Evolutionary conservation across 2,329 filamentous ascomycete genomes (phyloP).

Genomic region (Beauveria medogensis): DNA sequence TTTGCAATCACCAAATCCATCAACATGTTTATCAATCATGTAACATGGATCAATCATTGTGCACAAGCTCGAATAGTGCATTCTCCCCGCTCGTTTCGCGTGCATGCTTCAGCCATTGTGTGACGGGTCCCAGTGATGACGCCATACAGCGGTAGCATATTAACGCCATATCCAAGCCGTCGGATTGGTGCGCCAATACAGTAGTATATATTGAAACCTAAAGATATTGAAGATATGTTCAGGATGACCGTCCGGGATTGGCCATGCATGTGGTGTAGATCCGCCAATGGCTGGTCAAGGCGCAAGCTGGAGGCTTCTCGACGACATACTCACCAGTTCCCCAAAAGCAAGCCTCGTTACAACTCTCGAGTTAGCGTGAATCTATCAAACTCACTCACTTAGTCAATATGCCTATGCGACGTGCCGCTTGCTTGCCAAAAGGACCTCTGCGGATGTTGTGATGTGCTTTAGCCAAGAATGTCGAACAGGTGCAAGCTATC

Average conservation of each 20-base stretch:
- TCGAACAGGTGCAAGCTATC: neutral
- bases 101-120: slow-evolving; percentile 13
- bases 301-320: neutral
- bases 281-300: neutral
- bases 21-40: neutral
- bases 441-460: neutral
- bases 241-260: neutral
- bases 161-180: neutral
- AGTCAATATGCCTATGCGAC: neutral
- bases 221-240: neutral
- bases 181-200: neutral
- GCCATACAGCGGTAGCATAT: neutral
- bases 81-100: neutral
- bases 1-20: neutral
- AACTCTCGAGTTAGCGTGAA: neutral
- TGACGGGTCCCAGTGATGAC: neutral
- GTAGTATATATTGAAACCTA: neutral
- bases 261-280: neutral
- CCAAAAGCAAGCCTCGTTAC: neutral
- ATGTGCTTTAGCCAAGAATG: slow-evolving; percentile 7
- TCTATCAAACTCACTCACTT: neutral
- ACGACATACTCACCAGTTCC: neutral
- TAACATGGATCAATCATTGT: neutral
- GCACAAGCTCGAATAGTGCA: neutral
- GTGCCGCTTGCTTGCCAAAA: neutral